Evolutionary conservation across 306 rosid genomes (phyloP), one percentile per base, ranked within the genome.

Genomic region (Pachyrhizus erosus): DNA sequence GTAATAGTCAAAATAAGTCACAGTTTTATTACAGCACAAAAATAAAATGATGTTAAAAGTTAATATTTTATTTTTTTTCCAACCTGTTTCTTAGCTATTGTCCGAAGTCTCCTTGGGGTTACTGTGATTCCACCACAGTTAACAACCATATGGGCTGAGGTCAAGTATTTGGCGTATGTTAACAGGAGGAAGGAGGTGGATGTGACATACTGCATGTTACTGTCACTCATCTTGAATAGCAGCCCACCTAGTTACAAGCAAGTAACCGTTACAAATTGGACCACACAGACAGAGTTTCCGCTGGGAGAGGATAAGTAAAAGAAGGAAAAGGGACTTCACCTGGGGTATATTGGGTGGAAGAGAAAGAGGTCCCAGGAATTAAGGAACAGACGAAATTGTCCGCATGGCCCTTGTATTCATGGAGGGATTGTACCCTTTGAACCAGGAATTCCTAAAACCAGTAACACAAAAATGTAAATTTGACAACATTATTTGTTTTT

Each of bases 171-270:
- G 84, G 99, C 98, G 55, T 96, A 96, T 48, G 98, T 72, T 42
- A 96, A 39, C 54, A 96, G 90, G 26, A 96, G 76, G 89, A 96
- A 96, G 12, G 97, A 92, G 60, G 98, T 91, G 68, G 99, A 96
- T 21, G 99, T 96, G 62, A 96, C 99, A 84, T 96, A 96, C 62
- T 96, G 99, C 97, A 93, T 93, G 86, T 96, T 96, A 83, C 88
- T 85, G 20, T 93, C 98, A 51, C 86, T 81, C 99, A 92, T 93
- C 87, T 92, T 96, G 85, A 96, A 96, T 82, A 96, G 84, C 57
- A 96, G 93, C 27, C 99, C 99, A 67, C 99, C 99, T 96, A 34
- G 40, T 34, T 31, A 79, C 81, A 64, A 64, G 43, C 0, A 29
- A 29, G 48, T 84, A 88, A 81, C 91, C 87, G 96, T 92, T 93